These are phyloP conservation scores for Debaryomyces nepalensis DNA, from an alignment of 1,139 yeast species.

Conservation along the genomic window DNA sequence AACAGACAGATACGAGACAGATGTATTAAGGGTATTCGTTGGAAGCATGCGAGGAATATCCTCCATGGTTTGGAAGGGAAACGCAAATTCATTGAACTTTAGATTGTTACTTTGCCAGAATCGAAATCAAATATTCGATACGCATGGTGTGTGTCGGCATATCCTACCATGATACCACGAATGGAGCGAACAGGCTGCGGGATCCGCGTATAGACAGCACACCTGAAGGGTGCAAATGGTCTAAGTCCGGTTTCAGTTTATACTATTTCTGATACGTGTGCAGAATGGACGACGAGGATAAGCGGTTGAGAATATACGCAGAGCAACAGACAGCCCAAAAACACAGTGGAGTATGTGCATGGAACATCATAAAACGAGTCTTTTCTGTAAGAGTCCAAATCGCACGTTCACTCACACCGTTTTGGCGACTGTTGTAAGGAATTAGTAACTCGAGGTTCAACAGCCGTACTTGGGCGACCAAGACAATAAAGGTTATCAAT, in stretches of 20 bases:
- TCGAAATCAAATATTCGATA: background rate
- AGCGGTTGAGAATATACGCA: background rate
- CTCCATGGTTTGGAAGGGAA: background rate
- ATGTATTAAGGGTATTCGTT: background rate
- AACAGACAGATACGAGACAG: too few relatives aligned
- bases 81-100: background rate
- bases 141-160: background rate
- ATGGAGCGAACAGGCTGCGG: background rate
- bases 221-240: background rate
- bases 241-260: background rate
- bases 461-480: background rate
- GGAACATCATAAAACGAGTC: background rate
- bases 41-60: background rate
- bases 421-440: background rate
- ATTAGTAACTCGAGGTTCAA: too few relatives aligned
- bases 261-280: background rate
- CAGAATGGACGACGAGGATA: background rate
- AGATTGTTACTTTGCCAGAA: background rate
- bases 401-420: conserved; percentile 2
- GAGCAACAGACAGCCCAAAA: background rate
- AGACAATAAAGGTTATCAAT: too few relatives aligned
- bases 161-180: background rate
- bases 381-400: conserved; percentile 2
- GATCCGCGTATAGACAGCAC: background rate
- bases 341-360: background rate